A percentile compares a stretch with the other conserved stretches of the same genome.
Evolutionary conservation across 2,329 filamentous ascomycete species (phyloP).

Genomic region (Sphaerulina vaccinii): DNA sequence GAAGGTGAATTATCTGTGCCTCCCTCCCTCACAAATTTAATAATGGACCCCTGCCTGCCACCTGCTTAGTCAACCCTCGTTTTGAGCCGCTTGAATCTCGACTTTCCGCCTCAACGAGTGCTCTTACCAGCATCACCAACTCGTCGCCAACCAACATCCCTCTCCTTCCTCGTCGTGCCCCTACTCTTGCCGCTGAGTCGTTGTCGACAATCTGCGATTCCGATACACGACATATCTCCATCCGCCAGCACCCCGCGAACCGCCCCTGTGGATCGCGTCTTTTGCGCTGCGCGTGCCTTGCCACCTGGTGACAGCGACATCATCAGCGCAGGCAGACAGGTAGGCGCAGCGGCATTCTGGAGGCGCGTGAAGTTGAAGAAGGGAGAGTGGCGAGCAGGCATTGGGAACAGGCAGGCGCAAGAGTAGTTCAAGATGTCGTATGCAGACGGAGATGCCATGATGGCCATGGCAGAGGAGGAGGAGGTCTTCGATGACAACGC

Average conservation of each 20-base stretch:
- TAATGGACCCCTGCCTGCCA: too few species aligned
- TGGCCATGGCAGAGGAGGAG: conserved; percentile 23
- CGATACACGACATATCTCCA: background rate
- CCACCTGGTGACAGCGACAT: conserved; percentile 16
- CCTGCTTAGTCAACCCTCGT: too few species aligned
- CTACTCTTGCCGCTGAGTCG: background rate
- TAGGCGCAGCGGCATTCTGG: conserved; percentile 3
- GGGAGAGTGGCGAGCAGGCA: background rate
- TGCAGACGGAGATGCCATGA: conserved; percentile 28
- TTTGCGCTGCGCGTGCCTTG: conserved; percentile 24
- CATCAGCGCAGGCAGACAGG: conserved; percentile 5
- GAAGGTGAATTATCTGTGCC: background rate
- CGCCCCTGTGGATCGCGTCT: conserved; percentile 15
- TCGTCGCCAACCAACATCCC: background rate
- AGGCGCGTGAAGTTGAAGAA: background rate
- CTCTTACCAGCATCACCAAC: background rate
- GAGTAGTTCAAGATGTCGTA: conserved; percentile 20
- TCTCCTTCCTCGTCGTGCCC: background rate
- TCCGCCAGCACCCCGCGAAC: background rate
- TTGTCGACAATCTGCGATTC: background rate
- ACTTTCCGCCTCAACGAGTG: background rate
- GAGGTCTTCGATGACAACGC: conserved; percentile 29
- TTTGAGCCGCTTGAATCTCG: too few species aligned
- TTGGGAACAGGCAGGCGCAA: background rate
- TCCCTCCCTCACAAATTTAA: too few species aligned